A percentile compares a stretch with the other conserved stretches of the same genome.
Conservation (phyloP, 208 protist species). For the Crithidia acanthocephali region DNA sequence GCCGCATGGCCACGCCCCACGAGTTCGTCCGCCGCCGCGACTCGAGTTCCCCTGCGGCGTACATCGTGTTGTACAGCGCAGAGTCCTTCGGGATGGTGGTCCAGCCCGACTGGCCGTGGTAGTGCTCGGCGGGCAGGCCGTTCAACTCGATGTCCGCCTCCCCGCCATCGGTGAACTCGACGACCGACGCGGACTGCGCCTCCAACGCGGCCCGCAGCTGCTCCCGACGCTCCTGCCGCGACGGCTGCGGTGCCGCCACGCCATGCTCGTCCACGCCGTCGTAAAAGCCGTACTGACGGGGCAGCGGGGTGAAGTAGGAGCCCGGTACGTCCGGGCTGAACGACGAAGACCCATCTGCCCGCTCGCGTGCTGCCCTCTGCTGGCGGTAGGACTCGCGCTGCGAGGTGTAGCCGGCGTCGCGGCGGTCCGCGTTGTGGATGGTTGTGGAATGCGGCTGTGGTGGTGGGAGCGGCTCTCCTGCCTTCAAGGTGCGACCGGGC, state of each 20-base stretch:
- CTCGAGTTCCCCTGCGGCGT: conserved; percentile 61
- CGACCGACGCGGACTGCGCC: conserved; percentile 53
- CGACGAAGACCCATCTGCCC: conserved; percentile 18
- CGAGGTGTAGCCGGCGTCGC: conserved; percentile 25
- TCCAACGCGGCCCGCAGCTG: conserved; percentile 67
- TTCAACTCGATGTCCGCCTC: conserved; percentile 81
- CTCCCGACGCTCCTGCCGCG: conserved; percentile 51
- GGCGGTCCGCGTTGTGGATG: background rate
- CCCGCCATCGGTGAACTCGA: conserved; percentile 83
- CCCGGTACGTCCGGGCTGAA: conserved; percentile 29
- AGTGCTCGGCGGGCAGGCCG: conserved; percentile 69
- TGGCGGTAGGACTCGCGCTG: conserved; percentile 34
- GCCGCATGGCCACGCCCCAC: conserved; percentile 52
- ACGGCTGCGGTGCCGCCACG: conserved; percentile 29
- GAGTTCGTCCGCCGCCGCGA: conserved; percentile 83
- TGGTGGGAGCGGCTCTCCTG: conserved; percentile 26
- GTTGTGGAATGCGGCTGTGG: background rate
- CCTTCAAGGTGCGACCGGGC: conserved; percentile 13
- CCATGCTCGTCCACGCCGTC: conserved; percentile 76
- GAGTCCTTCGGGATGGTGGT: conserved; percentile 84
- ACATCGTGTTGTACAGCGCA: conserved; percentile 68
- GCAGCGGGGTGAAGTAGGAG: conserved; percentile 69
- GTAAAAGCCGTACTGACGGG: conserved; percentile 66
- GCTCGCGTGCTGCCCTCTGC: conserved; percentile 18
- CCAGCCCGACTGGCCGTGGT: conserved; percentile 71